Evolutionary conservation across 2,329 filamentous ascomycete genomes (phyloP).

Genomic region (Fusarium tanahbumbuense): DNA sequence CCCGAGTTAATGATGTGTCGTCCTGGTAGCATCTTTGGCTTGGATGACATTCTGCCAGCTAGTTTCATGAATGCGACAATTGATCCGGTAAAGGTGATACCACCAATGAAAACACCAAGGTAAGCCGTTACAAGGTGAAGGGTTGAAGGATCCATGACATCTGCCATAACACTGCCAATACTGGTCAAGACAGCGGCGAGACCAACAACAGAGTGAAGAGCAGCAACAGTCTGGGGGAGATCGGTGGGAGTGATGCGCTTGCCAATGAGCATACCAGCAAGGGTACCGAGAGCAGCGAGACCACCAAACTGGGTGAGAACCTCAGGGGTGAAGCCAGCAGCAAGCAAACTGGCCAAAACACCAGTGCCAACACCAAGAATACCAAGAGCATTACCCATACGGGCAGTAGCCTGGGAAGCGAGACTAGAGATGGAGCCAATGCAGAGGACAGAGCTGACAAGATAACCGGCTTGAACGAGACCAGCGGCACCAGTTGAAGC

Average conservation of each 20-base stretch:
- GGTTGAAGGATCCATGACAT: conserved; percentile 76
- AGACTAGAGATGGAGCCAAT: conserved; percentile 86
- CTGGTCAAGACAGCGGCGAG: conserved; percentile 89
- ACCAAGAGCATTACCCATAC: conserved; percentile 86
- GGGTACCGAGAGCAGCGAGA: conserved; percentile 76
- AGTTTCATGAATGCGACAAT: conserved; percentile 92
- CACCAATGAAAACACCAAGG: conserved; percentile 85
- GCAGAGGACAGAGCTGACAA: conserved; percentile 85
- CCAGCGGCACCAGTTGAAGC: conserved; percentile 85
- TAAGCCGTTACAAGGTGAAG: conserved; percentile 89
- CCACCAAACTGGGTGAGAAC: conserved; percentile 83
- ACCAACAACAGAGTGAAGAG: conserved; percentile 89
- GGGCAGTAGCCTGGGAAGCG: conserved; percentile 83
- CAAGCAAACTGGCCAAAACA: conserved; percentile 83
- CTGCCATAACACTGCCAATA: conserved; percentile 84
- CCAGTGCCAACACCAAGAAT: conserved; percentile 87
- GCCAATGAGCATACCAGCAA: conserved; percentile 80
- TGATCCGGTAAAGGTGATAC: conserved; percentile 90
- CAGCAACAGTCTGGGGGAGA: conserved; percentile 88
- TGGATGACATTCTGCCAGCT: conserved; percentile 83
- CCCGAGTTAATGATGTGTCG: conserved; percentile 80
- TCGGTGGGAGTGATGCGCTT: conserved; percentile 89
- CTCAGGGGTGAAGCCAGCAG: conserved; percentile 82
- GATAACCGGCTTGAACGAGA: conserved; percentile 87
- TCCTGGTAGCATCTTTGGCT: conserved; percentile 77